These are phyloP conservation scores for slime mould (Dictyostelium discoideum) DNA, from an alignment of 78 protist species.

Conservation along the genomic window DNA sequence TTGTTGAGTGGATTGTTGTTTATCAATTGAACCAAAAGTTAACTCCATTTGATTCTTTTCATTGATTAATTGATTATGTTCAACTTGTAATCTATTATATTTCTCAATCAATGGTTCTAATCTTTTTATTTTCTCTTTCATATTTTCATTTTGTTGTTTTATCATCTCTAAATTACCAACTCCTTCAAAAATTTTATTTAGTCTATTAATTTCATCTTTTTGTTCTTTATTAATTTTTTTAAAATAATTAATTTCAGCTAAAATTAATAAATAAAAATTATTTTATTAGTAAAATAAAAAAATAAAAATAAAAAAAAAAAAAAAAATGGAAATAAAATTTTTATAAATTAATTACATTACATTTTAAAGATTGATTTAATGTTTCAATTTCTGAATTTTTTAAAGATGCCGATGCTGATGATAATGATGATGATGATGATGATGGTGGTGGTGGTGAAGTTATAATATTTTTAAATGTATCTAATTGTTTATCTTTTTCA, in stretches of 20 bases:
- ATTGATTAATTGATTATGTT: neutral
- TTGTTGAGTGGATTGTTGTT: neutral
- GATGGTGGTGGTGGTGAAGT: neutral
- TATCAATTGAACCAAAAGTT: neutral
- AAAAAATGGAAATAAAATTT: too few species aligned
- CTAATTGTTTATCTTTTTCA: constrained; percentile 20
- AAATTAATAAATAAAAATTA: neutral
- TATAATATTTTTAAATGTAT: neutral
- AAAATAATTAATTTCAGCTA: constrained; percentile 30
- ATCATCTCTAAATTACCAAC: constrained; percentile 49
- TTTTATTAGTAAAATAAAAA: neutral
- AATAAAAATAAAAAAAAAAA: too few species aligned
- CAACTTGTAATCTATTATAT: constrained; percentile 3
- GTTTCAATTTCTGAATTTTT: constrained; percentile 3
- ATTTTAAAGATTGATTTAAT: constrained; percentile 51
- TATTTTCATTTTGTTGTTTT: constrained; percentile 23
- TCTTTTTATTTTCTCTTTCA: constrained; percentile 34
- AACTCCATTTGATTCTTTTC: neutral
- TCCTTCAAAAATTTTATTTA: neutral
- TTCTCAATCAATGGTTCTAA: constrained; percentile 6
- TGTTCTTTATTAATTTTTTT: constrained; percentile 1
- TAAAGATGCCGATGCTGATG: neutral
- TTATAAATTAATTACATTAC: neutral
- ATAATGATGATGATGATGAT: neutral
- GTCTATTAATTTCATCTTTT: neutral